phyloP scores from a whole-genome alignment of 805 yeast species.

The Candida germanica region DNA sequence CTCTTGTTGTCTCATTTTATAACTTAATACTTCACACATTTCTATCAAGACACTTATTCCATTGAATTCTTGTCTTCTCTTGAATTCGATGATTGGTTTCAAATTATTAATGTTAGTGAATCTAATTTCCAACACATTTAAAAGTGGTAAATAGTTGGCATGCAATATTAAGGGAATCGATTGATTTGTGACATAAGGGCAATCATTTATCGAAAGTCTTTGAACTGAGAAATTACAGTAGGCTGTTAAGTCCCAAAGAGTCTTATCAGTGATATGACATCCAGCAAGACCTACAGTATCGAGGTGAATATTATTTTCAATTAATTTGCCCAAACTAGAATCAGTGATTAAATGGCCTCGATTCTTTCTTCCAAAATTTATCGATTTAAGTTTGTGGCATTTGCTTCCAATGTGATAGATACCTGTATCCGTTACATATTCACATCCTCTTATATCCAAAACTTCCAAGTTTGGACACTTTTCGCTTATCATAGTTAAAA shows the following conservation, averaged over 20 bases:
- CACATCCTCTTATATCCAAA: conserved; percentile 84
- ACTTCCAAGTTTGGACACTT: conserved; percentile 57
- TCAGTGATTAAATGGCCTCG: conserved; percentile 70
- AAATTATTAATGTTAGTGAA: conserved; percentile 59
- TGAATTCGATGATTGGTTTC: conserved; percentile 66
- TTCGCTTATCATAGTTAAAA: conserved; percentile 50
- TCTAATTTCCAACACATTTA: conserved; percentile 76
- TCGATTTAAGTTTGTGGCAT: conserved; percentile 54
- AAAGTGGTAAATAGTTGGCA: conserved; percentile 48
- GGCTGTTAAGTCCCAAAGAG: conserved; percentile 76
- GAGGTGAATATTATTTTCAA: conserved; percentile 49
- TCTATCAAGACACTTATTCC: conserved; percentile 63
- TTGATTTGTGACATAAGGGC: conserved; percentile 55
- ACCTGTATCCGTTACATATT: conserved; percentile 71
- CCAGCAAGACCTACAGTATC: conserved; percentile 88
- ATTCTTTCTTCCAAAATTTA: conserved; percentile 79
- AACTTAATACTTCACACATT: conserved; percentile 69
- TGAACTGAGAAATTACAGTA: conserved; percentile 47
- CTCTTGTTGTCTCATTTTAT: conserved; percentile 59
- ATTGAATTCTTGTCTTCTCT: conserved; percentile 45
- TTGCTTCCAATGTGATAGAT: conserved; percentile 60
- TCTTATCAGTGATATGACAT: conserved; percentile 70
- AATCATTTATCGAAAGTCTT: conserved; percentile 73
- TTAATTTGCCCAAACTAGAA: conserved; percentile 56
- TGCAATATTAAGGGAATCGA: conserved; percentile 51